These are phyloP conservation scores for Rhodotorula graminis DNA, from an alignment of 768 basidiomycete genomes.

Conservation along the genomic window DNA sequence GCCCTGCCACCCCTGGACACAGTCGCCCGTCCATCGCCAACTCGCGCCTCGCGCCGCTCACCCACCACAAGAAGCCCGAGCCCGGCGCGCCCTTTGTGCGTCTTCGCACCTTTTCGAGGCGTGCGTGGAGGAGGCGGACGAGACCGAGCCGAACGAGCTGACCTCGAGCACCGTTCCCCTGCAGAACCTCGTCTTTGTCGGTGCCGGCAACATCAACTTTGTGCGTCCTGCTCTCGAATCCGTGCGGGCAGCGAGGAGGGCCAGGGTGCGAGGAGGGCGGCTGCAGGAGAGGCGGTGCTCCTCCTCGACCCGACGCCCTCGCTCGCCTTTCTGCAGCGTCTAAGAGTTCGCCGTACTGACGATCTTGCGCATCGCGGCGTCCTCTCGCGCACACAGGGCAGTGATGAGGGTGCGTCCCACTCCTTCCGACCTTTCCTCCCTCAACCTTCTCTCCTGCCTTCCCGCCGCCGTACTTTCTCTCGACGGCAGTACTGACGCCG, in stretches of 20 bases:
- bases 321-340: too few relatives aligned
- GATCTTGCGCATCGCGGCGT: too few relatives aligned
- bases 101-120: neutral
- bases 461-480: neutral
- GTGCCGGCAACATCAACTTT: slow-evolving; percentile 98
- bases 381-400: neutral
- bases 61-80: slow-evolving; percentile 18
- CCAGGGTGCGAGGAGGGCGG: neutral
- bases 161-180: neutral
- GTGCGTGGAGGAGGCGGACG: too few relatives aligned
- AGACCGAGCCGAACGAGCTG: neutral
- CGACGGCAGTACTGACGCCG: neutral
- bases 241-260: too few relatives aligned
- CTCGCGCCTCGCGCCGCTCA: slow-evolving; percentile 23
- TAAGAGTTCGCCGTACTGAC: neutral
- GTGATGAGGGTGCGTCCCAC: neutral
- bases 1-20: neutral
- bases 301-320: too few relatives aligned
- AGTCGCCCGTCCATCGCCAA: slow-evolving; percentile 30
- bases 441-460: neutral
- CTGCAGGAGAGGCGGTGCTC: too few relatives aligned
- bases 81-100: slow-evolving; percentile 27
- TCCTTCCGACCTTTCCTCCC: too few relatives aligned
- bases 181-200: slow-evolving; percentile 80
- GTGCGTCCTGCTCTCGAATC: slow-evolving; percentile 47